These are phyloP conservation scores for Platanus orientalis DNA, from an alignment of 164 flowering plant genomes.

Conservation along the genomic window DNA sequence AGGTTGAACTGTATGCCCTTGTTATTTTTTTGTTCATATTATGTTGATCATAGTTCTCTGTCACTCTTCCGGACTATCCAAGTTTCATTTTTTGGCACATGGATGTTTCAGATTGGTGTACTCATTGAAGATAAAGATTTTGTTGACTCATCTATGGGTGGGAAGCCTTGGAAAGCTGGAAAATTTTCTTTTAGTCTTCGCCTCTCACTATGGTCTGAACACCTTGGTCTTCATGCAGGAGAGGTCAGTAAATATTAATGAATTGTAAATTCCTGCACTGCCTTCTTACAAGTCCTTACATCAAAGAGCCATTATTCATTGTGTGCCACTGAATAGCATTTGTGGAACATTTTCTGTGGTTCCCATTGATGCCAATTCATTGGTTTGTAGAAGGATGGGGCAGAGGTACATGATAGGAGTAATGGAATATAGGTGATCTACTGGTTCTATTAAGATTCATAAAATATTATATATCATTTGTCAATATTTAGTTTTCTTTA, in stretches of 20 bases:
- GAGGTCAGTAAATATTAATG: slow-evolving; percentile 47
- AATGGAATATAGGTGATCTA: background rate
- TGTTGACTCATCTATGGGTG: slow-evolving; percentile 67
- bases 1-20: too few relatives aligned
- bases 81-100: background rate
- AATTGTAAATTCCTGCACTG: too few relatives aligned
- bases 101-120: slow-evolving; percentile 69
- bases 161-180: slow-evolving; percentile 81
- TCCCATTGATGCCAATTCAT: too few relatives aligned
- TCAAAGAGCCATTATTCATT: background rate
- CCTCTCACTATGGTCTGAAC: slow-evolving; percentile 78
- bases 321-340: background rate
- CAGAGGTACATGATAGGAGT: background rate
- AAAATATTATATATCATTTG: background rate
- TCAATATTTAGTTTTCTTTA: background rate
- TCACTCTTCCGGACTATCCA: too few relatives aligned
- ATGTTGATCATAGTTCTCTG: too few relatives aligned
- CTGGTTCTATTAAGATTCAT: background rate
- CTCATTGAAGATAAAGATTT: slow-evolving; percentile 89
- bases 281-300: background rate
- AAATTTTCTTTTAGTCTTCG: slow-evolving; percentile 74
- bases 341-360: too few relatives aligned
- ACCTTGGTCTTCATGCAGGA: slow-evolving; percentile 71
- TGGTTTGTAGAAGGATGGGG: slow-evolving; percentile 2
- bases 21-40: too few relatives aligned